Conservation (phyloP, 768 basidiomycete genomes). For the Serendipita vermifera region DNA sequence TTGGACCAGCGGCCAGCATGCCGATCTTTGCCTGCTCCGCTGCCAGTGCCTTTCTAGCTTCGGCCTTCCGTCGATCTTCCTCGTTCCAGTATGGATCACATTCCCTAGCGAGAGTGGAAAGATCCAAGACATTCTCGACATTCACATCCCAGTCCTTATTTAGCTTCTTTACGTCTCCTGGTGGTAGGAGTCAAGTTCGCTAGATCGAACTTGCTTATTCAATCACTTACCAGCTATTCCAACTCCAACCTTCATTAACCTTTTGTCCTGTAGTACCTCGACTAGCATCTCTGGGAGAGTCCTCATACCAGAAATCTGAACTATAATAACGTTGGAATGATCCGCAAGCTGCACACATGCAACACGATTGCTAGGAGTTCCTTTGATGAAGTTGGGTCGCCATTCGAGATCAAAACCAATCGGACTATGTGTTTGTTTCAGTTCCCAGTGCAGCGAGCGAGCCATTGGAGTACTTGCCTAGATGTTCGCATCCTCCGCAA, state of each 20-base stretch:
- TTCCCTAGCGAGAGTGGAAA: conserved; percentile 53
- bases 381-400: conserved; percentile 48
- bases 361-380: conserved; percentile 21
- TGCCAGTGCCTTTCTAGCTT: conserved; percentile 37
- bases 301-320: neutral
- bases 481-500: no score
- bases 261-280: conserved; percentile 38
- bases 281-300: conserved; percentile 36
- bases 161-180: conserved; percentile 59
- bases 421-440: no score
- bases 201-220: no score
- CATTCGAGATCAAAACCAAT: conserved; percentile 72
- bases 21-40: no score
- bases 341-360: neutral
- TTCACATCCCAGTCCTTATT: conserved; percentile 32
- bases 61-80: neutral
- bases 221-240: conserved; percentile 53
- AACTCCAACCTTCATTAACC: conserved; percentile 56
- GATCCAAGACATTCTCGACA: conserved; percentile 47
- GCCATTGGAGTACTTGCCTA: no score
- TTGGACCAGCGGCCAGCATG: no score
- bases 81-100: conserved; percentile 43
- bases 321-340: neutral
- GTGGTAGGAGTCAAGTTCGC: neutral
- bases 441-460: no score